Evolutionary conservation across 2,329 filamentous ascomycete genomes (phyloP), one percentile per base, ranked within the genome.

Genomic region (Alternaria viburni): DNA sequence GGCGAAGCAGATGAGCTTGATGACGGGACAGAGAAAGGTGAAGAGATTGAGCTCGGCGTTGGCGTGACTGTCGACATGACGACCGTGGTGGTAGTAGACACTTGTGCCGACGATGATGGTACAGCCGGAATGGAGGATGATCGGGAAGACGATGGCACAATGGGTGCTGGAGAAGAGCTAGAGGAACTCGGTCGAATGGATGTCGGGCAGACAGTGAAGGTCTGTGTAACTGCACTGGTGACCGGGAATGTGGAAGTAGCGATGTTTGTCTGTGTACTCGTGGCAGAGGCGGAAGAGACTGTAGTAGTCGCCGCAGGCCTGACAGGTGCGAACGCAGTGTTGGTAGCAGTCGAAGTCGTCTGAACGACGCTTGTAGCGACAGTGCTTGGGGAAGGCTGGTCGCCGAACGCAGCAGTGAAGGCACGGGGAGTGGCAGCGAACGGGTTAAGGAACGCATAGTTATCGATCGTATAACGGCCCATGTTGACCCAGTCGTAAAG

Each of bases 391-490:
- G 50, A 36, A 30, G 65, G 62, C 17, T 45, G 41, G 3, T 54
- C 25, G 3, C 67, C 65, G 52, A 69, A 69, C 7, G 4, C 57
- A 13, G 60, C 65, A 1, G 57, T 54, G 28, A 51, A 64, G 2
- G 59, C 41, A 12, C 13, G 25, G 15, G 65, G 65, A 15, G 19
- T 32, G 21, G 17, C 7, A 6, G 28, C 36, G 4, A 21, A 41
- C 4, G 45, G n/a, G 26, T 46, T 21, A 21, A 45, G 12, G 8
- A 54, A 19, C 5, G 10, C 4, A 21, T 21, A 17, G 17, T 64
- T 50, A 46, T 56, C 46, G 36, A 69, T 46, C 10, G 65, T 69
- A 21, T 64, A 59, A 6, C 54, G 44, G 3, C 67, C 67, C 9
- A 6, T 30, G 26, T 67, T 62, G 5, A 47, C 30, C 32, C 60